Base-by-base conservation (phyloP, 2,329 filamentous ascomycete species). In the Monilinia laxa region DNA sequence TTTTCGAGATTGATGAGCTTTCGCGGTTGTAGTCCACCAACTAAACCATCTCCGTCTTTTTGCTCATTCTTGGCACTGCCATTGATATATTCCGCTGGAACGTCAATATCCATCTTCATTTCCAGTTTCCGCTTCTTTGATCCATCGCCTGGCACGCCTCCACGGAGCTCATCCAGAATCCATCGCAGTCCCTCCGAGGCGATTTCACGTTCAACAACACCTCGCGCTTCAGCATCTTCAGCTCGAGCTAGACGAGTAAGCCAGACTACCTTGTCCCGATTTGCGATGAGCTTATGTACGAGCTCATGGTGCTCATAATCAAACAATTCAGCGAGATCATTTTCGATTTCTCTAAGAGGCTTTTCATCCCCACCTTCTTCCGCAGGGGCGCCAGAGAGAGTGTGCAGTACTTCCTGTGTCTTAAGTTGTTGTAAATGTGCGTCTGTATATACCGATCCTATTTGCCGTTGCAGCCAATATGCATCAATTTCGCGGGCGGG, bases 281-380 rank as follows among this genome's bases (percentile, higher is more conserved):
- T 99, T 72, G 90, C 87, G 66, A 98, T 93, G 20, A 99, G 84
- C 78, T 92, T 94, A 70, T 92, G 89, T 35, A 98, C 95, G 65
- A 97, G 84, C 70, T 97, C 93, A 69, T 96, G 92, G 75, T 97
- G 91, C 74, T 98, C 94, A 75, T 96, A 99, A 74, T 99, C 95
- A 73, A 99, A 98, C 0, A 99, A 85, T 74, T 97, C 95, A 91
- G 98, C 98, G 67, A 99, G 83, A 70, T 99, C 95, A 78, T 99
- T 99, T 76, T 99, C 95, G 66, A 98, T 93, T 75, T 99, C 94
- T 74, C 94, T 89, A 40, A 98, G 82, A 18, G 91, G 85, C 77
- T 91, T 93, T 74, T 96, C 92, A 68, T 94, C 89, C 20, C 90
- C 93, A 65, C 90, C 89, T 62, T 91, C 89, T 73, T 88, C 85